Conservation (phyloP, 108 stramenopile species). For the Stephanodiscus minutulus region DNA sequence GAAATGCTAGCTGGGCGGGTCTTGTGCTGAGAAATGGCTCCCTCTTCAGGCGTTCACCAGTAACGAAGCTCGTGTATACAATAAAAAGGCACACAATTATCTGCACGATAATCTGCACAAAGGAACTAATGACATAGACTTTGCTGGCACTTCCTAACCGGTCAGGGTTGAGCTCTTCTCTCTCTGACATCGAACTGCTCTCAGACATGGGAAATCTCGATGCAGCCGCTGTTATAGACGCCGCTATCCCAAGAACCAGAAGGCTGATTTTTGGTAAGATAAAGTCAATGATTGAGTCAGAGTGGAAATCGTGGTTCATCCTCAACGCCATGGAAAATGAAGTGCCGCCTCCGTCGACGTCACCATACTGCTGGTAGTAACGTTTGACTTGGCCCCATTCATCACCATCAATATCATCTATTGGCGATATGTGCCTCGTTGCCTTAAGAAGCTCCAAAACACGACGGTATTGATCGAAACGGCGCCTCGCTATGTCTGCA, state of each 20-base stretch:
- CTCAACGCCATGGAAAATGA: slow-evolving; percentile 46
- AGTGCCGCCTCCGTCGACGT: slow-evolving; percentile 67
- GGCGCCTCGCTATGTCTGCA: slow-evolving; percentile 50
- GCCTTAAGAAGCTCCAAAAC: slow-evolving; percentile 64
- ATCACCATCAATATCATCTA: slow-evolving; percentile 34
- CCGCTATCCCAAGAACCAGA: slow-evolving; percentile 50
- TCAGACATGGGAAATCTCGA: slow-evolving; percentile 55
- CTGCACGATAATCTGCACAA: slow-evolving; percentile 58
- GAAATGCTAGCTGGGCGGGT: slow-evolving; percentile 79
- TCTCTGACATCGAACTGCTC: slow-evolving; percentile 24
- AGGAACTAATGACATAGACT: slow-evolving; percentile 58
- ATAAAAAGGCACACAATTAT: slow-evolving; percentile 62
- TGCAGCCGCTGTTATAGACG: slow-evolving; percentile 48
- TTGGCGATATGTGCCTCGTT: slow-evolving; percentile 54
- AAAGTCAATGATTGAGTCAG: slow-evolving; percentile 73
- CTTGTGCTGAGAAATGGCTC: slow-evolving; percentile 83
- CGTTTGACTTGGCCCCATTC: slow-evolving; percentile 39
- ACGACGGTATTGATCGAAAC: slow-evolving; percentile 69
- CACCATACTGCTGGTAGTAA: slow-evolving; percentile 72
- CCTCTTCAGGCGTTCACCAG: slow-evolving; percentile 57
- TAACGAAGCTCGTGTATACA: slow-evolving; percentile 49
- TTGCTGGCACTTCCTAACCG: slow-evolving; percentile 43
- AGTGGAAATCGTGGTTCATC: slow-evolving; percentile 67
- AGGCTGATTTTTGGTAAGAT: slow-evolving; percentile 67
- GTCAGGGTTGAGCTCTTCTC: slow-evolving; percentile 41